phyloP scores from a whole-genome alignment of 2,329 filamentous ascomycete genomes.

The Nigrograna mackinnonii region DNA sequence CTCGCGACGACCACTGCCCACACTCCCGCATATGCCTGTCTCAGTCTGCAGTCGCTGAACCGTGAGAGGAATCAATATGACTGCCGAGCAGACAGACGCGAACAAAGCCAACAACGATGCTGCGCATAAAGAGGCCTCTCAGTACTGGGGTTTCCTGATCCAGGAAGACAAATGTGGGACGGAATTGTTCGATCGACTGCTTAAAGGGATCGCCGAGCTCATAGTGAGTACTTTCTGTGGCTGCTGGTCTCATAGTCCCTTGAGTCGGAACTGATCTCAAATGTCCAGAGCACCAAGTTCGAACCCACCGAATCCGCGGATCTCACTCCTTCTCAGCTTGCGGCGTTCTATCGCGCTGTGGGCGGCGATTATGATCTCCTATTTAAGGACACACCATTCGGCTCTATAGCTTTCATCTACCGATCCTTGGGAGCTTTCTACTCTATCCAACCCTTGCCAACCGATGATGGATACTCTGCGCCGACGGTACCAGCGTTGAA shows the following conservation, averaged over 20 bases:
- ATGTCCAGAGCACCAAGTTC: slow-evolving; percentile 43
- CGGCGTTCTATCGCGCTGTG: slow-evolving; percentile 53
- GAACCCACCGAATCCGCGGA: slow-evolving; percentile 50
- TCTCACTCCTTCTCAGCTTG: slow-evolving; percentile 53
- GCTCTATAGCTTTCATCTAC: slow-evolving; percentile 88
- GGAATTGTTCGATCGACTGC: slow-evolving; percentile 48
- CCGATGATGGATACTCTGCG: slow-evolving; percentile 68
- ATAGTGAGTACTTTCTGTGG: slow-evolving; percentile 48
- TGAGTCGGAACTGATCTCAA: slow-evolving; percentile 8
- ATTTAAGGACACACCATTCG: slow-evolving; percentile 74
- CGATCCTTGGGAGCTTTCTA: slow-evolving; percentile 90
- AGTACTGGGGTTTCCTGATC: slow-evolving; percentile 57
- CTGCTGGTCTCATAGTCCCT: neutral
- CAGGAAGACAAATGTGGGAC: slow-evolving; percentile 56
- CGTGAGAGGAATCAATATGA: neutral
- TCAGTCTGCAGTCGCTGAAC: neutral
- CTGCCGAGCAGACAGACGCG: slow-evolving; percentile 11
- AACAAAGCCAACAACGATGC: slow-evolving; percentile 22
- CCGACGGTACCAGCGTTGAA: slow-evolving; percentile 85
- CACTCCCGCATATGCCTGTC: neutral
- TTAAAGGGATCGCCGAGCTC: slow-evolving; percentile 50
- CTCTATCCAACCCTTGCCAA: slow-evolving; percentile 72
- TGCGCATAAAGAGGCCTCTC: slow-evolving; percentile 46
- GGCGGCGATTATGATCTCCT: slow-evolving; percentile 59
- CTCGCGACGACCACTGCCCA: neutral